Evolutionary conservation across 441 rosid genomes (phyloP), one percentile per base, ranked within the genome.

Genomic region (Pelargonium cotyledonis): DNA sequence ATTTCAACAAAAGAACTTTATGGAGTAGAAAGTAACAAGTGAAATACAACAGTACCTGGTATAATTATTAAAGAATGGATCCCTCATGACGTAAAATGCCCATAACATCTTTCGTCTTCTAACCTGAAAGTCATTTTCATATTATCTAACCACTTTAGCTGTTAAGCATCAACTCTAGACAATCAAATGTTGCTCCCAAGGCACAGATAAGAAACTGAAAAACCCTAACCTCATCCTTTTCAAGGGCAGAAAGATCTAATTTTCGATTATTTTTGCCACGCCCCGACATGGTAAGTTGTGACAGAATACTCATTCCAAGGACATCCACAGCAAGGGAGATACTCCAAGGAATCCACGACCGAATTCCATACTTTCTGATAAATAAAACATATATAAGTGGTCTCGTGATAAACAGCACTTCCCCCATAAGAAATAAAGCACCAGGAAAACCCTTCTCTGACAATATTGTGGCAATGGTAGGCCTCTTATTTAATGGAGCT

Each of bases 41-140:
- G 2, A 67, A 69, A 66, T 38, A n/a, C 18, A 19, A 26, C 3
- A 49, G 12, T 75, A 87, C 99, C 88, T 90, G 67, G 91, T 90
- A 73, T 86, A 88, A 73, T 85, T 90, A 88, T 79, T 83, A 71
- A 95, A 95, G 80, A 89, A 95, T 68, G 97, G 98, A 79, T 95
- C 99, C 80, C 97, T 86, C 98, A 95, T 88, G 55, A 90, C 81
- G 77, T 92, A 92, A 69, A 95, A 83, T 58, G 97, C 98, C 98
- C 97, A 92, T 65, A 86, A 70, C 75, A 92, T 78, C 81, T 90
- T 92, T 76, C 99, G 80, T 77, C 99, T 80, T 80, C 78, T 88
- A 18, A 88, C 73, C 98, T 92, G 80, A 73, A 75, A 35, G 6
- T 63, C 64, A 73, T 73, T 69, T 72, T 61, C 68, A 80, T 65